Percentiles rank a stretch among this genome's conserved stretches.
Evolutionary conservation across 306 rosid genomes (phyloP).

Genomic region (Erythrophleum fordii): DNA sequence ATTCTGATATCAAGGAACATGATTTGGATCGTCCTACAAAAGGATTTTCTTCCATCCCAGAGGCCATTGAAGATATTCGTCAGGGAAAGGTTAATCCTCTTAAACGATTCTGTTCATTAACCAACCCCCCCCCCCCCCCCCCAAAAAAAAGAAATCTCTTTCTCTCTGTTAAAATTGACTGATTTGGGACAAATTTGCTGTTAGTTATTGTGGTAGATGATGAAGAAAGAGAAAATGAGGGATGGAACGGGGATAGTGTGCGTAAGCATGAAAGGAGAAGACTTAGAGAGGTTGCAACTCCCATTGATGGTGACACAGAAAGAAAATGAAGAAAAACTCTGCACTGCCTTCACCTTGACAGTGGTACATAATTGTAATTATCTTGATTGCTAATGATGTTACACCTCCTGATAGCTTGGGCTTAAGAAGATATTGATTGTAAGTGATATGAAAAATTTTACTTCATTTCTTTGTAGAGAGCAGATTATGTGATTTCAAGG

Average conservation of each 20-base stretch:
- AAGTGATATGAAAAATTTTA: background rate
- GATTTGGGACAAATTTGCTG: conserved; percentile 38
- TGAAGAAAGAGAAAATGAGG: conserved; percentile 54
- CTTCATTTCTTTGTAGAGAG: background rate
- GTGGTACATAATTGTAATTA: conserved; percentile 31
- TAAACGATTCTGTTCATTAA: background rate
- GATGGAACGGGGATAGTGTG: conserved; percentile 52
- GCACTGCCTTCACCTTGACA: conserved; percentile 49
- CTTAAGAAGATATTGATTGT: background rate
- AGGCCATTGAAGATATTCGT: conserved; percentile 47
- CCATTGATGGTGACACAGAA: conserved; percentile 46
- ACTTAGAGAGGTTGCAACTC: conserved; percentile 46
- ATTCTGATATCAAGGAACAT: conserved; percentile 40
- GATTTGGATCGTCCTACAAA: conserved; percentile 40
- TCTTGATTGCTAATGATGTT: background rate
- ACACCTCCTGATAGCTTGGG: background rate
- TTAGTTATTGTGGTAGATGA: conserved; percentile 50
- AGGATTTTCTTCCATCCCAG: conserved; percentile 44
- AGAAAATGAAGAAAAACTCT: conserved; percentile 46
- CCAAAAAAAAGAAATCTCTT: background rate
- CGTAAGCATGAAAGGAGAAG: conserved; percentile 51
- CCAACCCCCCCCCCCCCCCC: too few species aligned
- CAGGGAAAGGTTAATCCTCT: conserved; percentile 45
- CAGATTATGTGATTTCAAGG: background rate
- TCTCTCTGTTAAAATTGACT: background rate